Conservation (phyloP, 78 protist species). For the Cavenderia fasciculata region DNA sequence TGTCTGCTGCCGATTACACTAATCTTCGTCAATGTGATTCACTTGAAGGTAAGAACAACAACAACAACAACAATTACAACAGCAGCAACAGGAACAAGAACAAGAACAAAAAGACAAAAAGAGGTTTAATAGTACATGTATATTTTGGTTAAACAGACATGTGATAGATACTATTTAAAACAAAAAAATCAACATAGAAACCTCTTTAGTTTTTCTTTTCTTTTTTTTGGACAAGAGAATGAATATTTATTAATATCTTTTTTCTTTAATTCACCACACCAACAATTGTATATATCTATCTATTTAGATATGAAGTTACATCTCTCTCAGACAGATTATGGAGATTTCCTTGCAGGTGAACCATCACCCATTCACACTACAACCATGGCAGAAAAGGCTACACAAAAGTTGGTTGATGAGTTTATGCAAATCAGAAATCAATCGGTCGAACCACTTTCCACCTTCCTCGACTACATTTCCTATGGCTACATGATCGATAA, state of each 20-base stretch:
- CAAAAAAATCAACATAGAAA: too few relatives aligned
- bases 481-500: constrained; percentile 99
- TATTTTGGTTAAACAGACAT: too few relatives aligned
- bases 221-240: too few relatives aligned
- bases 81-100: too few relatives aligned
- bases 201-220: too few relatives aligned
- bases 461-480: constrained; percentile 97
- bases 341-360: constrained; percentile 95
- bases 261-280: too few relatives aligned
- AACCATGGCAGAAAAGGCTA: constrained; percentile 69
- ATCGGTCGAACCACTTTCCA: constrained; percentile 92
- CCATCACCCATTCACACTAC: constrained; percentile 91
- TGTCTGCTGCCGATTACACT: constrained; percentile 89
- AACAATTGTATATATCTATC: too few relatives aligned
- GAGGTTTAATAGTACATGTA: too few relatives aligned
- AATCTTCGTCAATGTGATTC: constrained; percentile 96
- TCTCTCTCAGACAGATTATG: constrained; percentile 93
- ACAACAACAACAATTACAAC: too few relatives aligned
- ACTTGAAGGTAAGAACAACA: constrained; percentile 91
- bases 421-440: constrained; percentile 90
- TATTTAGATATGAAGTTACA: constrained; percentile 96
- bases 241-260: too few relatives aligned
- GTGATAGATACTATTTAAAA: too few relatives aligned
- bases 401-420: constrained; percentile 77
- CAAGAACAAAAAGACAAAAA: too few relatives aligned